Evolutionary conservation across 345 rosid genomes (phyloP), one percentile per base, ranked within the genome.

Genomic region (Conringia planisiliqua): DNA sequence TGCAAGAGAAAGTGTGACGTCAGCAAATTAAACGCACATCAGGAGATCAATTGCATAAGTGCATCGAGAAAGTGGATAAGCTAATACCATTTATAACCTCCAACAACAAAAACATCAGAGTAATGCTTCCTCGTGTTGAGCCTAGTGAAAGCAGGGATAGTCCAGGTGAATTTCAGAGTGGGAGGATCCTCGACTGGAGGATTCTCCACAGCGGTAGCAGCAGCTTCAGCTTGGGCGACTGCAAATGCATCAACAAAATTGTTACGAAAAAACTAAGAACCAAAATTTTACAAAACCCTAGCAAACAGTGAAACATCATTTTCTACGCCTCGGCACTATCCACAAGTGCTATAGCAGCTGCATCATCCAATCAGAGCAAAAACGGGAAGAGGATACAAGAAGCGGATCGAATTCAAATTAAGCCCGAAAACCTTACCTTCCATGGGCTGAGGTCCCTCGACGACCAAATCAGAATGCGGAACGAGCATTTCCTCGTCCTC

Each of bases 401-500:
- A 12, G 18, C 17, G 6, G 46, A 22, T 72, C 64, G 16, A 72
- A 69, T 4, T 35, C 47, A 43, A 43, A 39, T 36, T 8, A 66
- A 64, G 44, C 38, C 10, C 29, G 24, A 32, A 24, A 62, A 36
- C 50, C 27, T 47, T 9, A 86, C 98, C 98, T 89, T 91, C 98
- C 88, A 94, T 87, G 1, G 96, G 97, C 88, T 89, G 97, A 43
- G 95, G 93, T 68, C 90, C 93, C 47, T 88, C 93, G 39, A 87
- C 93, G 38, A 87, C 91, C 74, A 90, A 63, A 81, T 90, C 99
- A 52, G 92, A 80, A 75, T 86, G 90, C 17, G 97, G 97, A 66
- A 91, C 97, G 22, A 91, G 91, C 93, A 92, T 86, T 88, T 95
- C 97, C 72, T 92, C 99, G 79, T 90, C 96, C 55, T 89, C 93